Evolutionary conservation across 2,329 filamentous ascomycete genomes (phyloP), one percentile per base, ranked within the genome.

Genomic region (Nemania abortiva): DNA sequence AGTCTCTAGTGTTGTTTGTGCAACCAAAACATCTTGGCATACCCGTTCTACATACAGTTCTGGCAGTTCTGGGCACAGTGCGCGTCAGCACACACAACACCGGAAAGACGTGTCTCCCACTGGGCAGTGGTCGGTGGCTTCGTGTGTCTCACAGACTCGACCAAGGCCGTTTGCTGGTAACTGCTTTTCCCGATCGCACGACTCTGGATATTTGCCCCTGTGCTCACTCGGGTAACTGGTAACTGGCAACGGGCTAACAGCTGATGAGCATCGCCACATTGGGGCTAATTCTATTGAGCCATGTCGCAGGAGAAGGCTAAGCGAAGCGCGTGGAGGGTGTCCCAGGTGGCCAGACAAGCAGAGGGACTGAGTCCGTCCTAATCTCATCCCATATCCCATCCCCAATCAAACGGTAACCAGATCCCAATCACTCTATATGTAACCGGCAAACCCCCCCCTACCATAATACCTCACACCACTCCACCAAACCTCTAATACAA

Each of bases 181-280:
- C 47, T 50, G 29, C 24, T 54, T 50, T 62, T 53, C 58, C 65
- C 47, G 39, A 24, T 63, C 58, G 47, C 54, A 55, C 49, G 11
- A 64, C 62, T 42, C 6, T 56, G 52, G 29, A 27, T 53, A 34
- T 53, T 57, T 67, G 47, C 45, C 61, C 65, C 59, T 37, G 47
- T 50, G 39, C 42, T 57, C 34, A 31, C 15, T 37, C 42, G 29
- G 49, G 34, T 50, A 54, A 37, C 34, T 47, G 24, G 37, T 50
- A 52, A 31, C 31, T 5, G 31, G 4, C 31, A 34, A 34, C 31
- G 9, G 31, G 9, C 31, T 4, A 34, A 34, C 39, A 58, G 47
- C 45, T 29, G 47, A 55, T 11, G 42, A n/a, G 42, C 15, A 47
- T n/a, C n/a, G 42, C 15, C 6, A 42, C 45, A 49, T 42, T 24